Evolutionary conservation across 2,329 filamentous ascomycete species (phyloP).

Genomic region (Parasarocladium wereldwijsianum): DNA sequence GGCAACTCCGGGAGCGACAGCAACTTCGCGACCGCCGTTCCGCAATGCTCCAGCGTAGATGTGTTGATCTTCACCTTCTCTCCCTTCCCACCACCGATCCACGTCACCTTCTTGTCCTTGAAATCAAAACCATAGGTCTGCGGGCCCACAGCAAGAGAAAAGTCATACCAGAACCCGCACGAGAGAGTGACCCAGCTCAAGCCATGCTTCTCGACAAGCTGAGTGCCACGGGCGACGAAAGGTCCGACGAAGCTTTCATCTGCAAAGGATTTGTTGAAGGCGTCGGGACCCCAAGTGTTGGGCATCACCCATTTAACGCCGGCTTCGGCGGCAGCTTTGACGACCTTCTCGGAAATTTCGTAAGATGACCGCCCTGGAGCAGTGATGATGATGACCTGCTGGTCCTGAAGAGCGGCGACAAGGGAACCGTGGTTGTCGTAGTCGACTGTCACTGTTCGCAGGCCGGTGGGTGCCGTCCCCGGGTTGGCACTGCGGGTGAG

Average conservation of each 20-base stretch:
- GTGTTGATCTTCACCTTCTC: conserved; percentile 36
- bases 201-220: conserved; percentile 24
- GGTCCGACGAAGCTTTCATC: conserved; percentile 14
- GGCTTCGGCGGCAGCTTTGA: conserved; percentile 33
- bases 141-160: conserved; percentile 20
- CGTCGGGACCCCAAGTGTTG: conserved; percentile 25
- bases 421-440: conserved; percentile 28
- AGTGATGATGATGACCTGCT: conserved; percentile 37
- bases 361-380: too few species aligned
- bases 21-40: conserved; percentile 34
- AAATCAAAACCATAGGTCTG: conserved; percentile 34
- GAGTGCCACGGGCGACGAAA: conserved; percentile 9
- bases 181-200: conserved; percentile 17
- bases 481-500: conserved; percentile 30
- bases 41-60: conserved; percentile 45
- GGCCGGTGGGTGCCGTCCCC: conserved; percentile 25
- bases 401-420: conserved; percentile 31
- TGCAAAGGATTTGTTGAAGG: conserved; percentile 12
- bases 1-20: conserved; percentile 29
- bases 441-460: conserved; percentile 24
- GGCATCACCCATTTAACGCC: conserved; percentile 37
- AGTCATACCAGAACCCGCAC: conserved; percentile 40
- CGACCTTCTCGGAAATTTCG: conserved; percentile 27
- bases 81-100: conserved; percentile 42
- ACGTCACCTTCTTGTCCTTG: conserved; percentile 20